Percentiles rank a stretch among this genome's conserved stretches.
Evolutionary conservation across 163 green algal genomes (phyloP).

Genomic region (Scenedesmus sp.): DNA sequence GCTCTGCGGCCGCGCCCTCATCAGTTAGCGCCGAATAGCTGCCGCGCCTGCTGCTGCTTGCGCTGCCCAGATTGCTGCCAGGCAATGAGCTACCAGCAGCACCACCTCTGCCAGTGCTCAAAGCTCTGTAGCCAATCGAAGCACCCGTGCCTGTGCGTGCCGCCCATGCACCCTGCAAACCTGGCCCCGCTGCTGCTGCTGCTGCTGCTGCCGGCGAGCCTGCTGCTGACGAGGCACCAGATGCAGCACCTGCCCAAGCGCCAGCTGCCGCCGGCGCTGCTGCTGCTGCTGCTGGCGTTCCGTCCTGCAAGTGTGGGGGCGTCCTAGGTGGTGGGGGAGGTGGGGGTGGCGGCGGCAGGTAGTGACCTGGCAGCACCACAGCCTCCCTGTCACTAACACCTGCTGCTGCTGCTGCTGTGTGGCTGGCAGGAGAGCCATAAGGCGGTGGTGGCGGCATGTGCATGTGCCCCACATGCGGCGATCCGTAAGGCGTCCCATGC

Average conservation of each 20-base stretch:
- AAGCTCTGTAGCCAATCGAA: neutral
- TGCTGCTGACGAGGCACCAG: neutral
- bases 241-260: neutral
- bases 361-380: neutral
- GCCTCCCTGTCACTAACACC: neutral
- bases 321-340: neutral
- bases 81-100: neutral
- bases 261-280: neutral
- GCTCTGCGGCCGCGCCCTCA: neutral
- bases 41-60: neutral
- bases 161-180: neutral
- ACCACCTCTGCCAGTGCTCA: neutral
- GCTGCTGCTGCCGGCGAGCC: constrained; percentile 2
- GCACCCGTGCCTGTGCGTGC: neutral
- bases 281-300: neutral
- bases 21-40: constrained; percentile 1
- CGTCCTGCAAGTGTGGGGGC: neutral
- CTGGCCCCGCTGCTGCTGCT: constrained; percentile 14
- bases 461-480: neutral
- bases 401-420: neutral
- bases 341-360: neutral
- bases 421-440: neutral
- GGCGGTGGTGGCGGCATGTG: neutral
- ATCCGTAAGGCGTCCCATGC: neutral
- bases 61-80: neutral